Evolutionary conservation across 75 land plant species (phyloP).

Genomic region (Larix kaempferi): DNA sequence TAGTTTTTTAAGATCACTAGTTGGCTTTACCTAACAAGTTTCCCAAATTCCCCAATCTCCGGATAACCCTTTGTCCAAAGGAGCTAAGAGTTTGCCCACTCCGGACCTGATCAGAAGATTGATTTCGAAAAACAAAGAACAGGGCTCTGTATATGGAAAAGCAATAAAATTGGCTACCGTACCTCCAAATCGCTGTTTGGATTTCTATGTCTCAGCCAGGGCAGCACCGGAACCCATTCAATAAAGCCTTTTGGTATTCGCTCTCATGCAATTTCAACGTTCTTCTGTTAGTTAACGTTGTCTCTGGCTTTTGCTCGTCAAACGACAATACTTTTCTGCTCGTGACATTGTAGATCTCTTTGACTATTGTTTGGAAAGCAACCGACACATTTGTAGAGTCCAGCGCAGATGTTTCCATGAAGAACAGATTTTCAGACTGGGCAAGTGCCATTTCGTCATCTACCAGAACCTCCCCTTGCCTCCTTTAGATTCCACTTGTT

Average conservation of each 20-base stretch:
- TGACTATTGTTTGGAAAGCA: constrained; percentile 24
- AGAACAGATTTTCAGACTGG: constrained; percentile 15
- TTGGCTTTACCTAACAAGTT: no score
- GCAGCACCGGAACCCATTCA: not conserved
- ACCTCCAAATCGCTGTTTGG: no score
- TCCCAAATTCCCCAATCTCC: no score
- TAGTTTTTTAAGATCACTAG: no score
- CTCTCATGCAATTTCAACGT: not conserved
- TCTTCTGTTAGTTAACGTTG: not conserved
- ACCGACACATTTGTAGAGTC: constrained; percentile 27
- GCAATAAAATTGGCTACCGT: no score
- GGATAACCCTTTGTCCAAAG: no score
- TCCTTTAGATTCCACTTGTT: constrained; percentile 31
- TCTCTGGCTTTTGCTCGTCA: constrained; percentile 5
- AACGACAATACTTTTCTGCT: constrained; percentile 12
- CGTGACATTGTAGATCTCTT: constrained; percentile 16
- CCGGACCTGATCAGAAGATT: no score
- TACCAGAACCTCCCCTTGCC: constrained; percentile 13
- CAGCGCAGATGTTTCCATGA: constrained; percentile 32
- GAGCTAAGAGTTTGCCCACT: no score
- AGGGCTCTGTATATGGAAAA: no score
- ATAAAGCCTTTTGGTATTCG: not conserved
- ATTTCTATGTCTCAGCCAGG: not conserved
- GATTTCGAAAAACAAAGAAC: no score
- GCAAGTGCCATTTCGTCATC: constrained; percentile 27